A percentile compares a stretch with the other conserved stretches of the same genome.
phyloP scores from a whole-genome alignment of 805 yeast genomes.

The Pichia gijzeniarum region DNA sequence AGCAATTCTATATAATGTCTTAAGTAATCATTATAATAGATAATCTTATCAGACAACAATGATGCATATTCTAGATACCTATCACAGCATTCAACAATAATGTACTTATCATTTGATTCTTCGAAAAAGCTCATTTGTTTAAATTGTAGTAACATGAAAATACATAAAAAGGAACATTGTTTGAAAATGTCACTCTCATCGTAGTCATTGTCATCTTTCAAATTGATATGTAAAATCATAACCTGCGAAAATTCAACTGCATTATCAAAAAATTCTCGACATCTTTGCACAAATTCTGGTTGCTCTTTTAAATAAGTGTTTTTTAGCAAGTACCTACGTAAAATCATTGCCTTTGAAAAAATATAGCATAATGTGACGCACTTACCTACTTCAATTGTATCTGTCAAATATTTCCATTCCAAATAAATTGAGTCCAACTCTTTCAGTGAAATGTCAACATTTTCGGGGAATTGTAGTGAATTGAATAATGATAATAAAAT shows the following conservation, averaged over 20 bases:
- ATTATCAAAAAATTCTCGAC: conserved; percentile 1
- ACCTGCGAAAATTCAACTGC: conserved; percentile 1
- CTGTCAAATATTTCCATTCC: conserved; percentile 25
- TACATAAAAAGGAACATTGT: conserved; percentile 2
- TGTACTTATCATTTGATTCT: neutral
- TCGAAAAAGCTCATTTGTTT: conserved; percentile 5
- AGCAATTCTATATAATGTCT: conserved; percentile 5
- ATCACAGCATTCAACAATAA: neutral
- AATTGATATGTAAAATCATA: too few species aligned
- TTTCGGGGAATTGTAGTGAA: conserved; percentile 40
- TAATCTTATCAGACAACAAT: neutral
- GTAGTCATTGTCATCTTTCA: too few species aligned
- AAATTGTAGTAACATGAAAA: conserved; percentile 9
- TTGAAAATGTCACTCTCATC: conserved; percentile 6
- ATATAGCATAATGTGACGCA: conserved; percentile 15
- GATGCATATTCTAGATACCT: neutral
- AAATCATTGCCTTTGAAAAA: conserved; percentile 22
- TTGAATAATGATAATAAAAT: conserved; percentile 53
- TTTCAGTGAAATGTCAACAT: conserved; percentile 17
- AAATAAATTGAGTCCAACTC: conserved; percentile 20
- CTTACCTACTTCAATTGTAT: conserved; percentile 16
- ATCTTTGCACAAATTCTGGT: neutral
- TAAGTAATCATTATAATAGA: conserved; percentile 5
- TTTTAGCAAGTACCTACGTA: conserved; percentile 19
- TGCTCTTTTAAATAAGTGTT: conserved; percentile 5